Evolutionary conservation across 129 eudicot species (phyloP).

Genomic region (Saposhnikovia divaricata): DNA sequence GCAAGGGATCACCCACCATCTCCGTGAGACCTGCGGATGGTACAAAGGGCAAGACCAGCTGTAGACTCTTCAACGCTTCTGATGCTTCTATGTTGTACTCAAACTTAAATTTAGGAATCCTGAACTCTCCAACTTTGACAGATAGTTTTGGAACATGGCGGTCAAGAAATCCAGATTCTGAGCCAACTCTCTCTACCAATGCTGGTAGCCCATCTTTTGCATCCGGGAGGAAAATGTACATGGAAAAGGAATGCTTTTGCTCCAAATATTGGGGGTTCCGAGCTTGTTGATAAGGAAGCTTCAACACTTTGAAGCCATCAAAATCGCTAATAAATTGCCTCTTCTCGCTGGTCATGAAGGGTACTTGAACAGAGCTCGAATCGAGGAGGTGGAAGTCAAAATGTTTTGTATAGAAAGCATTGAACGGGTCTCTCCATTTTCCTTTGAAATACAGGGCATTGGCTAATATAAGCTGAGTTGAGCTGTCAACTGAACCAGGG

Average conservation of each 20-base stretch:
- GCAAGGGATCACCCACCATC: conserved; percentile 22
- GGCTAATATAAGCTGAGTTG: conserved; percentile 18
- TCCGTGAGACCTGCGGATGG: conserved; percentile 9
- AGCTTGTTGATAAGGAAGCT: conserved; percentile 23
- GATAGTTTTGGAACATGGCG: no score
- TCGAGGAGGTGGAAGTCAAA: conserved; percentile 27
- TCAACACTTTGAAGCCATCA: conserved; percentile 22
- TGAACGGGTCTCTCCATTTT: conserved; percentile 30
- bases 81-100: conserved; percentile 20
- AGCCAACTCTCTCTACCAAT: conserved; percentile 16
- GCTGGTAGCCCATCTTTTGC: conserved; percentile 29
- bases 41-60: conserved; percentile 7
- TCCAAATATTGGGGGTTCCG: conserved; percentile 9
- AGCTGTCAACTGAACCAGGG: background rate
- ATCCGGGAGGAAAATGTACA: conserved; percentile 42
- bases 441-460: conserved; percentile 52
- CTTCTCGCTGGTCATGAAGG: conserved; percentile 9
- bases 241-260: conserved; percentile 24
- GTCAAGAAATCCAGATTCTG: conserved; percentile 16
- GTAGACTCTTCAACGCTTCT: conserved; percentile 18
- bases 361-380: conserved; percentile 24
- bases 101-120: conserved; percentile 36
- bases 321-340: background rate
- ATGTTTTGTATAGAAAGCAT: conserved; percentile 12
- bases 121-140: conserved; percentile 4